A percentile compares a stretch with the other conserved stretches of the same genome.
Evolutionary conservation across 257 asterid species (phyloP).

Genomic region (Scutellaria galericulata): DNA sequence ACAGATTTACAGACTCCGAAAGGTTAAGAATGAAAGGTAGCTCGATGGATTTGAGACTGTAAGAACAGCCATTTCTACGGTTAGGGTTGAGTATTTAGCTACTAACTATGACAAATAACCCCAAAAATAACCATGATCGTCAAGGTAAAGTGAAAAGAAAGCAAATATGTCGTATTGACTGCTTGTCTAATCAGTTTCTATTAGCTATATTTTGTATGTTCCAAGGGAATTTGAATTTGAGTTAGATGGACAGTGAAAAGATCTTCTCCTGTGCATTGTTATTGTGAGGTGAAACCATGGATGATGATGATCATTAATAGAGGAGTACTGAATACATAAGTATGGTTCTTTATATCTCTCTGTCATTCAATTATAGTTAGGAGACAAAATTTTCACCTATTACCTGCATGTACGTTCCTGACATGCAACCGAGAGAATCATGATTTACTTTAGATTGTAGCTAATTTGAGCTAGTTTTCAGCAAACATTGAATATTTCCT

Average conservation of each 20-base stretch:
- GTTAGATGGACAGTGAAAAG: neutral
- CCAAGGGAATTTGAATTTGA: neutral
- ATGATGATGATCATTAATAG: neutral
- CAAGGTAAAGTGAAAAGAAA: neutral
- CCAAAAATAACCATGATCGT: neutral
- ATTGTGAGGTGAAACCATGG: too few relatives aligned
- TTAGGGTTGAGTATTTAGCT: neutral
- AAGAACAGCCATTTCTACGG: neutral
- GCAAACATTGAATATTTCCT: neutral
- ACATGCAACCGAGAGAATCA: neutral
- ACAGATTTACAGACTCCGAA: constrained; percentile 15
- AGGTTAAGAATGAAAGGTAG: constrained; percentile 12
- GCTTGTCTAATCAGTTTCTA: neutral
- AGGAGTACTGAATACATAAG: too few relatives aligned
- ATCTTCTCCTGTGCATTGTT: too few relatives aligned
- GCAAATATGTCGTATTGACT: neutral
- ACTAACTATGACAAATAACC: neutral
- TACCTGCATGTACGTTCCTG: too few relatives aligned
- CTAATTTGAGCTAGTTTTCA: neutral
- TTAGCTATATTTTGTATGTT: neutral
- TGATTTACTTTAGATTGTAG: neutral
- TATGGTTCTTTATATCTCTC: too few relatives aligned
- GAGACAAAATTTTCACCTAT: too few relatives aligned
- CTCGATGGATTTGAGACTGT: neutral
- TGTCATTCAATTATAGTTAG: too few relatives aligned